A percentile compares a stretch with the other conserved stretches of the same genome.
These are phyloP conservation scores for Neonectria neomacrospora DNA, from an alignment of 2,329 filamentous ascomycete species.

Conservation along the genomic window DNA sequence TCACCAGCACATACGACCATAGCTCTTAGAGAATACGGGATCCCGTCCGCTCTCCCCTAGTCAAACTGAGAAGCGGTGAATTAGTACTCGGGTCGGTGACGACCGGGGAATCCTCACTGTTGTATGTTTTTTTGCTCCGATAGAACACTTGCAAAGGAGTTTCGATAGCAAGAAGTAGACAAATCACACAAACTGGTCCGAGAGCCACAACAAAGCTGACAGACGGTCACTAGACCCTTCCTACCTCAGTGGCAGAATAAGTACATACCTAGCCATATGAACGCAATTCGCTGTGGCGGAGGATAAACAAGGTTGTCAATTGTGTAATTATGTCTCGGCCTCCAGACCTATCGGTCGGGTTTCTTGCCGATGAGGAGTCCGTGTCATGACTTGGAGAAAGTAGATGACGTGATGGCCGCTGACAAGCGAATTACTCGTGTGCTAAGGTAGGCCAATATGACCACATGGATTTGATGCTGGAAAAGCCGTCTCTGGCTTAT, in stretches of 20 bases:
- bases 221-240: not conserved
- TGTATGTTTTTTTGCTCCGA: no score
- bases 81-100: no score
- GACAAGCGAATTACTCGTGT: not conserved
- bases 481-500: not conserved
- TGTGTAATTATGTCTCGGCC: slow-evolving; percentile 2
- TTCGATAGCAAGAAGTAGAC: not conserved
- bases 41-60: not conserved
- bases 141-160: not conserved
- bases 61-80: slow-evolving; percentile 5
- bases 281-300: not conserved
- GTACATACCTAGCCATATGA: no score
- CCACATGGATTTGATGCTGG: not conserved
- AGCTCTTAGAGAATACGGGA: not conserved
- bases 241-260: not conserved
- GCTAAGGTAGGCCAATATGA: not conserved
- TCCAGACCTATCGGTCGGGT: slow-evolving; percentile 23
- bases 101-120: no score
- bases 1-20: not conserved
- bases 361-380: slow-evolving; percentile 28
- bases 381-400: not conserved
- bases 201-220: no score
- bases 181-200: no score
- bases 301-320: not conserved
- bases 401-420: not conserved